A percentile compares a stretch with the other conserved stretches of the same genome.
phyloP scores from a whole-genome alignment of 768 basidiomycete species.

The Kwoniella dendrophila region DNA sequence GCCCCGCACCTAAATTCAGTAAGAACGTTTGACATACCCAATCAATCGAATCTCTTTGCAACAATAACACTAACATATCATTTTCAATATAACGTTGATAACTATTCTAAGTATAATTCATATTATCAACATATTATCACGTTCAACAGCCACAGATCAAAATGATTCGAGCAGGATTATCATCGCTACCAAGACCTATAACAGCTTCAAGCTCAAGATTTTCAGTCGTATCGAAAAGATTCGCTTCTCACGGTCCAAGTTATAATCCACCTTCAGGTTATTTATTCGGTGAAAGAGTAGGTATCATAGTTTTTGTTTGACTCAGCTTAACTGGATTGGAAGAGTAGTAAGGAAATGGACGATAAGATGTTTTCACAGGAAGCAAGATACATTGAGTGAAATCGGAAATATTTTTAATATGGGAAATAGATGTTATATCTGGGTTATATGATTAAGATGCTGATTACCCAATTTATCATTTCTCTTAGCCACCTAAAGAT shows the following conservation, averaged over 20 bases:
- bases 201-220: background rate
- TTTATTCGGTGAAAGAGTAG: slow-evolving; percentile 86
- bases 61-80: background rate
- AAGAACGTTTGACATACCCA: slow-evolving; percentile 1
- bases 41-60: background rate
- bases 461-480: background rate
- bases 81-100: no score
- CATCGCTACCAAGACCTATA: slow-evolving; percentile 12
- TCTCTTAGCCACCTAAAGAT: slow-evolving; percentile 29
- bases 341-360: background rate
- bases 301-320: slow-evolving; percentile 29
- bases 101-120: no score
- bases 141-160: background rate
- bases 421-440: no score
- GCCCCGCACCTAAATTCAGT: background rate
- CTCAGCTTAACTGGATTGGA: background rate
- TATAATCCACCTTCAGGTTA: slow-evolving; percentile 87
- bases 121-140: background rate
- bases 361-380: no score
- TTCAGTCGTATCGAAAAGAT: slow-evolving; percentile 22
- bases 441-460: no score
- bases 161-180: slow-evolving; percentile 19
- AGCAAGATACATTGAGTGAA: no score
- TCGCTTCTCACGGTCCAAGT: slow-evolving; percentile 63
- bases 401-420: background rate